These are phyloP conservation scores for Teratosphaeria viscida DNA, from an alignment of 2,329 filamentous ascomycete species.

Conservation along the genomic window DNA sequence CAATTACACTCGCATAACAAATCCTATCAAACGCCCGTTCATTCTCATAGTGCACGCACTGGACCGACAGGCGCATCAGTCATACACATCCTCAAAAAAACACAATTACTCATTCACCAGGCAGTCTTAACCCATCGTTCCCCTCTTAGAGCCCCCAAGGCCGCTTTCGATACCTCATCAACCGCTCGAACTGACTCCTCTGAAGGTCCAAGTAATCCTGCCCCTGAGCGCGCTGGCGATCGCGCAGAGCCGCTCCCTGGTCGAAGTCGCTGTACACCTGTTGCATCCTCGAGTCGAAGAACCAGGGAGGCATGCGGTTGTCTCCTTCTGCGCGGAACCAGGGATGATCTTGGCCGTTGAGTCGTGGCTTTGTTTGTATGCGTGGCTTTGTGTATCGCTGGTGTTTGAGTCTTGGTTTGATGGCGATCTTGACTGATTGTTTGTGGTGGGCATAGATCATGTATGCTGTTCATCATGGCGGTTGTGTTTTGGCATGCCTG, in stretches of 20 bases:
- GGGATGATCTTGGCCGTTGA: neutral
- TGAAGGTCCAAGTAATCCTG: neutral
- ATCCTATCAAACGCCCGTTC: too few relatives aligned
- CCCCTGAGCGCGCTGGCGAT: neutral
- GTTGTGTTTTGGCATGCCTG: too few relatives aligned
- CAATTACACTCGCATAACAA: too few relatives aligned
- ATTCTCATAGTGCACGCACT: too few relatives aligned
- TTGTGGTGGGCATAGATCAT: neutral
- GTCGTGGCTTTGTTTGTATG: neutral
- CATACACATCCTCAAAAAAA: too few relatives aligned
- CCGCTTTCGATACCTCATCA: neutral
- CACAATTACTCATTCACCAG: too few relatives aligned
- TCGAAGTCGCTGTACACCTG: neutral
- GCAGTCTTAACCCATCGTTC: too few relatives aligned
- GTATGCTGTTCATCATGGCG: too few relatives aligned
- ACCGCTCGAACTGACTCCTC: neutral
- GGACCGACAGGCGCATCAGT: too few relatives aligned
- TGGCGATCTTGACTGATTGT: neutral
- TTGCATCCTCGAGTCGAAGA: neutral
- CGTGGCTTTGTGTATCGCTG: too few relatives aligned
- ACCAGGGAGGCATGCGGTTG: neutral
- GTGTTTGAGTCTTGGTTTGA: neutral
- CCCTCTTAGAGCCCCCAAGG: neutral
- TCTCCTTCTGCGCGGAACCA: neutral
- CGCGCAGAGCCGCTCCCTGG: neutral